Percentiles rank a stretch among this genome's conserved stretches.
These are phyloP conservation scores for Calonectria honghensis DNA, from an alignment of 2,329 filamentous ascomycete genomes.

Conservation along the genomic window DNA sequence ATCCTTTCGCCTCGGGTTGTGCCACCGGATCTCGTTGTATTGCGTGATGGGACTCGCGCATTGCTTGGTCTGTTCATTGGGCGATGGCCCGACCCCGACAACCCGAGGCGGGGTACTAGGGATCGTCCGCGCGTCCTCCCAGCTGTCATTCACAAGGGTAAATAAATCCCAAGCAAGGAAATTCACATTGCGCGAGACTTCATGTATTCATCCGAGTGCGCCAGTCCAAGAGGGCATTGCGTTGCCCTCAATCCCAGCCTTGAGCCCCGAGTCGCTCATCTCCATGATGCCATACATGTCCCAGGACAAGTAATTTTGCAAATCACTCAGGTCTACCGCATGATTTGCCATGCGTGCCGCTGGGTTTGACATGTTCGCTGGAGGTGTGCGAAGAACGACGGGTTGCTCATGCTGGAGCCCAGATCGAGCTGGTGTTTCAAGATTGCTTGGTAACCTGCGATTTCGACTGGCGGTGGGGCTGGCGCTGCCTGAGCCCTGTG, in stretches of 20 bases:
- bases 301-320: slow-evolving; percentile 63
- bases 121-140: slow-evolving; percentile 30
- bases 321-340: slow-evolving; percentile 62
- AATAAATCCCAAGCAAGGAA: background rate
- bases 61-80: slow-evolving; percentile 36
- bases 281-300: slow-evolving; percentile 65
- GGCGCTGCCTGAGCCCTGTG: slow-evolving; percentile 38
- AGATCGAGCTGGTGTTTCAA: slow-evolving; percentile 53
- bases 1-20: background rate
- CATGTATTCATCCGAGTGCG: slow-evolving; percentile 40
- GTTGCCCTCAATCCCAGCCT: slow-evolving; percentile 60
- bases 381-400: slow-evolving; percentile 53
- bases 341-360: slow-evolving; percentile 58
- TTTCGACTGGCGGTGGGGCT: slow-evolving; percentile 44
- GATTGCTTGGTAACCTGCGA: slow-evolving; percentile 37
- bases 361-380: slow-evolving; percentile 41
- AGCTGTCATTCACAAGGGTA: background rate
- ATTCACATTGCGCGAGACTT: background rate
- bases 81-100: slow-evolving; percentile 48
- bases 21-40: slow-evolving; percentile 30
- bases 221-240: slow-evolving; percentile 57
- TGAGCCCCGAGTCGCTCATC: slow-evolving; percentile 61
- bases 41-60: slow-evolving; percentile 40
- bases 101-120: slow-evolving; percentile 39
- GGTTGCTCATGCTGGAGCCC: slow-evolving; percentile 63